phyloP scores from a whole-genome alignment of 2,329 filamentous ascomycete genomes.

The Botrytis porri region DNA sequence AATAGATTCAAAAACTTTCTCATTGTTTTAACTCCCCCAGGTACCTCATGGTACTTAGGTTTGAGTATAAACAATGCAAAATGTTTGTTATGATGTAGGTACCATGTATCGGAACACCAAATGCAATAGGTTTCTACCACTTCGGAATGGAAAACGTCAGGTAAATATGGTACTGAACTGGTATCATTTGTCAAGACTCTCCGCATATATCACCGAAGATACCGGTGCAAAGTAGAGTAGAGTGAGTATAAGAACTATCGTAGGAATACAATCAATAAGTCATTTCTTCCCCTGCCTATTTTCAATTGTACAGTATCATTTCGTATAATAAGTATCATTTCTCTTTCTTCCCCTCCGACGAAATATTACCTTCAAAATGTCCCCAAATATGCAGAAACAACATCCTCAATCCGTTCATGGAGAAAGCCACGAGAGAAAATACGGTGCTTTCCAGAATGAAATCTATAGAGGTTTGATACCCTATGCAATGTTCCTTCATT shows the following conservation, averaged over 20 bases:
- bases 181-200: neutral
- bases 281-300: neutral
- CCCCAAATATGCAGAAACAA: conserved; percentile 26
- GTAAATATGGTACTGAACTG: neutral
- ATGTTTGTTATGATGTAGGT: neutral
- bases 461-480: conserved; percentile 27
- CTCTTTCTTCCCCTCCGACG: neutral
- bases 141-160: neutral
- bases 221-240: neutral
- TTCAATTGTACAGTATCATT: neutral
- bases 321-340: neutral
- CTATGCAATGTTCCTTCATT: neutral
- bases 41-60: neutral
- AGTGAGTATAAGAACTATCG: neutral
- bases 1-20: neutral
- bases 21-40: neutral
- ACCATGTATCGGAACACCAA: neutral
- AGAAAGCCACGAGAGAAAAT: conserved; percentile 24
- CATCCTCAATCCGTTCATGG: conserved; percentile 25
- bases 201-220: neutral
- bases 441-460: conserved; percentile 32
- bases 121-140: neutral
- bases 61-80: neutral
- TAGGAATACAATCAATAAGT: neutral
- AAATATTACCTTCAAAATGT: conserved; percentile 17